phyloP scores from a whole-genome alignment of 371 early-diverging fungal genomes.

The Zychaea mexicana region DNA sequence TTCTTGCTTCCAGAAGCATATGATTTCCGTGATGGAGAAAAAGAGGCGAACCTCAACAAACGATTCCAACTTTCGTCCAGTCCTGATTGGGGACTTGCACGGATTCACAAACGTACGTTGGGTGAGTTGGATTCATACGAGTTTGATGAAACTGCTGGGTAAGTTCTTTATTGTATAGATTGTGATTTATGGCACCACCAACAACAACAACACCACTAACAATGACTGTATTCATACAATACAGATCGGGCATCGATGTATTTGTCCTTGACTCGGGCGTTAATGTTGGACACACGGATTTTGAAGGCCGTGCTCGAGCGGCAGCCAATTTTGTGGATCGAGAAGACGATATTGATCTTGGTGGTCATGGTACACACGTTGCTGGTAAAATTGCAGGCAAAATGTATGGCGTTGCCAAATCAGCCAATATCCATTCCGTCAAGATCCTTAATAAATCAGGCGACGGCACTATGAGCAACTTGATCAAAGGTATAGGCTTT shows the following conservation, averaged over 20 bases:
- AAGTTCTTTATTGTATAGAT: not conserved
- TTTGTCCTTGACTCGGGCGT: conserved; percentile 59
- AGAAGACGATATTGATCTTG: conserved; percentile 62
- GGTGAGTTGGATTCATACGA: conserved; percentile 5
- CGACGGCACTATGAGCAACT: conserved; percentile 58
- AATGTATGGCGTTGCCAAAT: conserved; percentile 76
- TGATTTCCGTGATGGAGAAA: too few species aligned
- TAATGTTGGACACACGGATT: conserved; percentile 69
- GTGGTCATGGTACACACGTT: conserved; percentile 84
- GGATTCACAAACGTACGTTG: conserved; percentile 12
- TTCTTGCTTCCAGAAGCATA: too few species aligned
- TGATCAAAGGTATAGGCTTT: conserved; percentile 72
- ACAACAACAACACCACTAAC: not conserved
- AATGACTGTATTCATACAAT: not conserved
- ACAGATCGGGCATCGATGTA: conserved; percentile 19
- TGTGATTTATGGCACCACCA: not conserved
- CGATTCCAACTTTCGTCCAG: conserved; percentile 1
- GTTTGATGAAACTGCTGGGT: conserved; percentile 21
- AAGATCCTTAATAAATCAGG: conserved; percentile 63
- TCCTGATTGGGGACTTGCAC: conserved; percentile 24
- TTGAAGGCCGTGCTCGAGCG: conserved; percentile 73
- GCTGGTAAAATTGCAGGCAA: conserved; percentile 74
- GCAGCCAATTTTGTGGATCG: conserved; percentile 52
- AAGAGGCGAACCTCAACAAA: not conserved
- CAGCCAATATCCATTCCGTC: conserved; percentile 70